phyloP scores from a whole-genome alignment of 768 basidiomycete species.

The Leccinum barrowsii region DNA sequence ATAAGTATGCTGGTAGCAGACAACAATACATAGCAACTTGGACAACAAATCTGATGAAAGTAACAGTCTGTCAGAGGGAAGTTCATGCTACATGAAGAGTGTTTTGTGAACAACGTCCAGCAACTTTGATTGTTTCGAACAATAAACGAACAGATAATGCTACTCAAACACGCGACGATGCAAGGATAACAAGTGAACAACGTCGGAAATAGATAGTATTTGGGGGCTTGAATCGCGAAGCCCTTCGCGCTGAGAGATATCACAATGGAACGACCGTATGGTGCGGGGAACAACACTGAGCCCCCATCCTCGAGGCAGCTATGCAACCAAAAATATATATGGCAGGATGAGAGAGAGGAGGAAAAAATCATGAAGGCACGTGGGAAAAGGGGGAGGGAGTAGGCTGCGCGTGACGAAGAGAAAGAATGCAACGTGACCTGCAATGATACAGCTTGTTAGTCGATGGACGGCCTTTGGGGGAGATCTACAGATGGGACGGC shows the following conservation, averaged over 20 bases:
- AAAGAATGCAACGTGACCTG: conserved; percentile 8
- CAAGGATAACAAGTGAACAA: neutral
- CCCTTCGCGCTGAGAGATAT: conserved; percentile 41
- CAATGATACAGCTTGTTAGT: conserved; percentile 17
- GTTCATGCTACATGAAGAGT: neutral
- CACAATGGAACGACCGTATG: conserved; percentile 25
- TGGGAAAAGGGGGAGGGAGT: neutral
- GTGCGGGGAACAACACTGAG: conserved; percentile 9
- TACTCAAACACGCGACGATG: neutral
- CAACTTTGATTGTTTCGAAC: neutral
- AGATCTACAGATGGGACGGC: conserved; percentile 17
- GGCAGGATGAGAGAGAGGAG: conserved; percentile 19
- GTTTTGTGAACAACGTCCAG: neutral
- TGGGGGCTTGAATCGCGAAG: conserved; percentile 45
- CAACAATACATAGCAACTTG: neutral
- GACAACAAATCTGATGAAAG: neutral
- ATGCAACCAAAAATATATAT: conserved; percentile 32
- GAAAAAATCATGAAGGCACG: neutral
- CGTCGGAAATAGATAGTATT: conserved; percentile 30
- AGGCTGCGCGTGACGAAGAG: conserved; percentile 1
- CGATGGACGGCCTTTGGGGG: conserved; percentile 10
- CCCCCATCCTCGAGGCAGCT: conserved; percentile 13
- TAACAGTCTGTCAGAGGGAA: neutral
- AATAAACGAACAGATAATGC: neutral
- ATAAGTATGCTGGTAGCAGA: neutral